Base-by-base conservation (phyloP, 495 filamentous ascomycete species). In the Viridothelium virens region DNA sequence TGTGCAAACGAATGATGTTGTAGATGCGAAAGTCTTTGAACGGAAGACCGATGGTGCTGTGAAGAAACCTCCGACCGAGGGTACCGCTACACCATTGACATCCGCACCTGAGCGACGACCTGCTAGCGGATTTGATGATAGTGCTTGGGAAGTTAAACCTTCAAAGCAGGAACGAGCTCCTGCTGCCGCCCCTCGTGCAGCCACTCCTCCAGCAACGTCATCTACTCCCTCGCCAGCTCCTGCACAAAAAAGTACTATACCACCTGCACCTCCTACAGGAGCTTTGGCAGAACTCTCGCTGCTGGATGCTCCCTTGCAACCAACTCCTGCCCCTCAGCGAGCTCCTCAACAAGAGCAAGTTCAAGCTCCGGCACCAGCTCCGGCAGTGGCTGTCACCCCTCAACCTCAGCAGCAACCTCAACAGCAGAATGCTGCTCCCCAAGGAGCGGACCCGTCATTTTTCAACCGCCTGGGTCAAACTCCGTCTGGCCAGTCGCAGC, bases 91-190 rank as follows among this genome's bases (percentile, higher is more conserved):
- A 48, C 86, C 86, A 50, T 70, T 82, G 11, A 71, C 80, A 2
- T 77, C 81, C 56, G 80, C 80, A 65, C 81, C 86, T 25, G 66
- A 73, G 25, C 37, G 70, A 33, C 69, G 70, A 46, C 25, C 70
- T 16, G 64, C 69, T 4, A 61, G 64, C 62, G 91, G 91, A 31
- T 97, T 99, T 68, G 94, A 99, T 50, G 95, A 98, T 71, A 91
- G 97, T 80, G 95, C 95, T 37, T 99, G 94, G 94, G 90, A 92
- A 72, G 87, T 94, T 9, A 97, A 97, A 79, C 90, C 92, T n/a
- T 82, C 90, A n/a, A 90, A 86, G 74, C 84, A 86, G 68, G 74
- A 79, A 68, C 74, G 47, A 9, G 53, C 53, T 36, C 31, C 53
- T 14, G 14, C 31, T 36, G 3, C 53, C 2, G 67, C 75, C 62